A percentile compares a stretch with the other conserved stretches of the same genome.
Evolutionary conservation across 352 stramenopile genomes (phyloP).

Genomic region (Sclerospora graminicola): DNA sequence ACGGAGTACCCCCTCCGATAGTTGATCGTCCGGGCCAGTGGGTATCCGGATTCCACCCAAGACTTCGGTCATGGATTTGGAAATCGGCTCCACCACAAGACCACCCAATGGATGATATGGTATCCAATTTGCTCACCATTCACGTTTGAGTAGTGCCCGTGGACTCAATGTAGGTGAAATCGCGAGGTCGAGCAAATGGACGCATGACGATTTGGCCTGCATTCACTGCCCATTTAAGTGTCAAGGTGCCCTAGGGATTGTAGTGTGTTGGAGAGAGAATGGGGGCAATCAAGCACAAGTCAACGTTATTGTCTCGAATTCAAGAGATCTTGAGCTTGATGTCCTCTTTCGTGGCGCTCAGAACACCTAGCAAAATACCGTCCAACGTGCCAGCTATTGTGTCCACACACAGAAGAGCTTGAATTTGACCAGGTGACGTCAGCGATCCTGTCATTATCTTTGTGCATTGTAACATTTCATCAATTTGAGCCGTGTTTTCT

Average conservation of each 20-base stretch:
- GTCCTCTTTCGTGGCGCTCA: slow-evolving; percentile 11
- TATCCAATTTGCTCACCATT: slow-evolving; percentile 25
- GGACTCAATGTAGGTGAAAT: slow-evolving; percentile 32
- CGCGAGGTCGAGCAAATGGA: slow-evolving; percentile 21
- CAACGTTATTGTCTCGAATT: slow-evolving; percentile 17
- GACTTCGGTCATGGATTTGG: too few species aligned
- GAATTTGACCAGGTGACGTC: slow-evolving; percentile 1
- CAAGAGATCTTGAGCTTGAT: slow-evolving; percentile 23
- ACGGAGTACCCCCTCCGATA: too few species aligned
- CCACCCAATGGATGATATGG: slow-evolving; percentile 26
- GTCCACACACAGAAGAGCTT: slow-evolving; percentile 17
- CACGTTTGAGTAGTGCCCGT: slow-evolving; percentile 20
- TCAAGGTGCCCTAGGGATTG: slow-evolving; percentile 16
- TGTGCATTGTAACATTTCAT: not conserved
- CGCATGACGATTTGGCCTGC: slow-evolving; percentile 7
- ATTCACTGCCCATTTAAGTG: slow-evolving; percentile 30
- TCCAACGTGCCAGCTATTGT: slow-evolving; percentile 19
- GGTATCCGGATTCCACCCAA: too few species aligned
- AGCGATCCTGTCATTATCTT: slow-evolving; percentile 4
- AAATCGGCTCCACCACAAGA: too few species aligned
- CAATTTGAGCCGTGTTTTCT: not conserved
- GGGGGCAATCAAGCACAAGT: slow-evolving; percentile 17
- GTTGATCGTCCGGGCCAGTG: too few species aligned
- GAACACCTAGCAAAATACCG: slow-evolving; percentile 24
- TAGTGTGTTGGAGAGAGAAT: slow-evolving; percentile 8